phyloP scores from a whole-genome alignment of 2,329 filamentous ascomycete genomes.

The Phaeoacremonium minimum region DNA sequence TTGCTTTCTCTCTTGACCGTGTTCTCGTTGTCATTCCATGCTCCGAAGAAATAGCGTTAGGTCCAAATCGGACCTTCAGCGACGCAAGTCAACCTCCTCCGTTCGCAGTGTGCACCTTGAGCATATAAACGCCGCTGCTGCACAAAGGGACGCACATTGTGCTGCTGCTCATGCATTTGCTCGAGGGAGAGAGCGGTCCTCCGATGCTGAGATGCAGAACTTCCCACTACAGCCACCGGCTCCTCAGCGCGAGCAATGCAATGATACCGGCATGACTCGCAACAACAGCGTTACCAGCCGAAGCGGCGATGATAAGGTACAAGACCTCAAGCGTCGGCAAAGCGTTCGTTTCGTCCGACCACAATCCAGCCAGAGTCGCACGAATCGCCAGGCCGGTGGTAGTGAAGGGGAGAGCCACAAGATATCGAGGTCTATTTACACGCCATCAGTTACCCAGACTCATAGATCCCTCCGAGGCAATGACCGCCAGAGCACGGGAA shows the following conservation, averaged over 20 bases:
- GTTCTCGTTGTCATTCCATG: too few relatives aligned
- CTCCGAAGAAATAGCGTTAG: slow-evolving; percentile 44
- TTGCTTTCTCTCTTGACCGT: too few relatives aligned
- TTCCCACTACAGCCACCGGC: slow-evolving; percentile 24
- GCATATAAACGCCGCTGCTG: slow-evolving; percentile 42
- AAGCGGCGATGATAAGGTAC: slow-evolving; percentile 15
- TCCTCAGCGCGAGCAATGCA: slow-evolving; percentile 10
- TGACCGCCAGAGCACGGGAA: background rate
- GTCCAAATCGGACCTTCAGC: slow-evolving; percentile 36
- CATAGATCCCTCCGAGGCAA: background rate
- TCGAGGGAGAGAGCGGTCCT: slow-evolving; percentile 39
- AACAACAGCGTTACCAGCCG: slow-evolving; percentile 11
- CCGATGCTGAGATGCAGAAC: slow-evolving; percentile 23
- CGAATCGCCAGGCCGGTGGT: background rate
- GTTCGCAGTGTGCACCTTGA: slow-evolving; percentile 40
- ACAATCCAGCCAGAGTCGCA: slow-evolving; percentile 9
- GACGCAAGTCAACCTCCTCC: slow-evolving; percentile 51
- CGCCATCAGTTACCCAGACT: background rate
- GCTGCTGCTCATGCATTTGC: slow-evolving; percentile 59
- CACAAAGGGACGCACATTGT: slow-evolving; percentile 55
- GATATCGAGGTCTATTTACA: too few relatives aligned
- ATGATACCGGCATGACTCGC: slow-evolving; percentile 8
- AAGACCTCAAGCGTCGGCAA: slow-evolving; percentile 35
- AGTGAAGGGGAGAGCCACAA: background rate
- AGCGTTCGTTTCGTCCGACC: slow-evolving; percentile 50